phyloP scores from a whole-genome alignment of 106 monocot genomes.

The Dioscorea alata region DNA sequence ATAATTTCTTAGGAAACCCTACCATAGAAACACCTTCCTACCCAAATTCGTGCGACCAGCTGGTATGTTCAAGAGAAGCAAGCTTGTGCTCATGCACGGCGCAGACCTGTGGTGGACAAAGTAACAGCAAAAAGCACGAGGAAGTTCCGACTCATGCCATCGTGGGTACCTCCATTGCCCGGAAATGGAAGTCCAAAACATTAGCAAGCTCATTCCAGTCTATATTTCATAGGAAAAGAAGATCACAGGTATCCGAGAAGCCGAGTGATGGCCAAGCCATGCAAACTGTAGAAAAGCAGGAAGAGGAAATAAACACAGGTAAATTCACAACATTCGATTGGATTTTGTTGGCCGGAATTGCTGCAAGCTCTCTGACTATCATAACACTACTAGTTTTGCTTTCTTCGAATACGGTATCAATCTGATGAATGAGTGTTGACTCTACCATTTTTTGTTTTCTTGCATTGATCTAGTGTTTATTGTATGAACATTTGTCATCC shows the following conservation, averaged over 20 bases:
- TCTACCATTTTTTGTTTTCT: background rate
- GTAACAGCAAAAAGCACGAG: background rate
- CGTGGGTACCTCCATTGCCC: background rate
- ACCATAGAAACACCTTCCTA: conserved; percentile 1
- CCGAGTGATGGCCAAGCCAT: background rate
- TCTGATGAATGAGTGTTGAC: background rate
- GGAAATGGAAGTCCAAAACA: background rate
- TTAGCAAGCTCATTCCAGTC: conserved; percentile 28
- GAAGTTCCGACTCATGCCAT: background rate
- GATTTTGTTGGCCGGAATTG: conserved; percentile 38
- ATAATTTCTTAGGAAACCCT: background rate
- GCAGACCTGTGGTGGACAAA: conserved; percentile 9
- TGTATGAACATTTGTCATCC: too few species aligned
- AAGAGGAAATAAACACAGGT: background rate
- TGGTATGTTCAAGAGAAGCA: conserved; percentile 33
- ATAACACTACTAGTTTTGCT: conserved; percentile 23
- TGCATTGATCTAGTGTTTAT: background rate
- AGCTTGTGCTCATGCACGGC: conserved; percentile 11
- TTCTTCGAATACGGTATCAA: conserved; percentile 10
- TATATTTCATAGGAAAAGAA: conserved; percentile 35
- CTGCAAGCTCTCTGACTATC: conserved; percentile 34
- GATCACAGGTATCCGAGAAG: conserved; percentile 6
- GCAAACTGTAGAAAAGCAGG: conserved; percentile 1
- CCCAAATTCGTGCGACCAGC: conserved; percentile 14
- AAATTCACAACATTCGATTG: conserved; percentile 34